These are phyloP conservation scores for Phytophthora kernoviae DNA, from an alignment of 352 stramenopile species.

Conservation along the genomic window DNA sequence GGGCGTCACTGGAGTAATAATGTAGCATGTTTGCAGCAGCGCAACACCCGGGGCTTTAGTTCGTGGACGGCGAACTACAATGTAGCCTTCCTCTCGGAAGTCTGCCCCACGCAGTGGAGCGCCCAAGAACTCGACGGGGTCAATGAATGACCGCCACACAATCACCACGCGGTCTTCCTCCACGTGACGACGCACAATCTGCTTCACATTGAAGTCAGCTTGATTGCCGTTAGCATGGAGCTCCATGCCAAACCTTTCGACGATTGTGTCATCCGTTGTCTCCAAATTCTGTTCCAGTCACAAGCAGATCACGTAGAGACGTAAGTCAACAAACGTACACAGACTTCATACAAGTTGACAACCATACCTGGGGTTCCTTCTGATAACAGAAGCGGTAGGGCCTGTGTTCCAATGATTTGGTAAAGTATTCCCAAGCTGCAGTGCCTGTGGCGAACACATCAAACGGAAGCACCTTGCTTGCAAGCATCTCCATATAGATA, in stretches of 20 bases:
- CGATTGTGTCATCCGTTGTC: constrained; percentile 51
- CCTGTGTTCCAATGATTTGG: constrained; percentile 39
- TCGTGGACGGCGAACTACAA: constrained; percentile 46
- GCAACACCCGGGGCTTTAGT: constrained; percentile 29
- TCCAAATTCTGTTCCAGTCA: constrained; percentile 16
- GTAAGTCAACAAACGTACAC: neutral
- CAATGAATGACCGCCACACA: constrained; percentile 59
- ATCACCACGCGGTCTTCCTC: constrained; percentile 54
- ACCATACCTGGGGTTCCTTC: constrained; percentile 38
- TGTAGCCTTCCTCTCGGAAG: constrained; percentile 62
- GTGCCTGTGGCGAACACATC: constrained; percentile 31
- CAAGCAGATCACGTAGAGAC: neutral
- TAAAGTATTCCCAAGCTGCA: constrained; percentile 55
- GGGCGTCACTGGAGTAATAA: constrained; percentile 53
- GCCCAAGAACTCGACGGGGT: constrained; percentile 54
- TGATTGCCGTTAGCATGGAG: constrained; percentile 50
- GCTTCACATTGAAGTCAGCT: constrained; percentile 56
- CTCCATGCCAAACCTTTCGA: constrained; percentile 63
- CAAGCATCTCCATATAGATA: constrained; percentile 52
- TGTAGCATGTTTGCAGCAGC: constrained; percentile 58
- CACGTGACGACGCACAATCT: constrained; percentile 51
- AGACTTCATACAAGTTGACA: neutral
- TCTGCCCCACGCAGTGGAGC: constrained; percentile 41
- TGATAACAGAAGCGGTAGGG: constrained; percentile 46
- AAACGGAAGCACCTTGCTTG: constrained; percentile 54